Evolutionary conservation across 106 monocot genomes (phyloP).

Genomic region (Apostasia shenzhenica): DNA sequence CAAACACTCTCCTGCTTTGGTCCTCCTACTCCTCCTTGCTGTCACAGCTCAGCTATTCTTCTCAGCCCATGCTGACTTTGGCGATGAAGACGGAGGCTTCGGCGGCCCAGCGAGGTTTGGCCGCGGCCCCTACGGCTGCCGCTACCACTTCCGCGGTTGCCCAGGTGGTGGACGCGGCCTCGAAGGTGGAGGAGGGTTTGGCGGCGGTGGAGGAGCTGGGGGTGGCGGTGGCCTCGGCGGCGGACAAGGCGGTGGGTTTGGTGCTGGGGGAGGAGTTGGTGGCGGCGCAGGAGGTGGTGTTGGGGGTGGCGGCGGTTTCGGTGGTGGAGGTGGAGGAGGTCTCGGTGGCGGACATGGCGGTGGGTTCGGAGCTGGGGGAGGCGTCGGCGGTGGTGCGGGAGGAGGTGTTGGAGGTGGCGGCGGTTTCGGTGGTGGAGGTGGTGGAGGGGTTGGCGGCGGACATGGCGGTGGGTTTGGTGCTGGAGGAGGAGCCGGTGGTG

Average conservation of each 20-base stretch:
- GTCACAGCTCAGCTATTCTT: neutral
- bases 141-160: conserved; percentile 2
- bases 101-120: neutral
- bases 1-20: neutral
- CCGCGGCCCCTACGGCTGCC: neutral
- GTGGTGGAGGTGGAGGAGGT: neutral
- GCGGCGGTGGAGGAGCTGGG: neutral
- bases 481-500: neutral
- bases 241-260: neutral
- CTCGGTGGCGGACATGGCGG: neutral
- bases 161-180: neutral
- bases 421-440: neutral
- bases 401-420: neutral
- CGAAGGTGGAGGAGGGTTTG: neutral
- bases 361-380: neutral
- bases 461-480: neutral
- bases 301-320: neutral
- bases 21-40: neutral
- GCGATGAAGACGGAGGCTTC: neutral
- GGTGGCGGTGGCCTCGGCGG: neutral
- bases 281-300: neutral
- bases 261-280: neutral
- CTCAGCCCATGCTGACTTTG: neutral
- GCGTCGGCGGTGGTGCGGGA: neutral
- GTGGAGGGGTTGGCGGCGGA: neutral